Base-by-base conservation (phyloP, 192 early-diverging fungal genomes). In the Gamsiella multidivaricata region DNA sequence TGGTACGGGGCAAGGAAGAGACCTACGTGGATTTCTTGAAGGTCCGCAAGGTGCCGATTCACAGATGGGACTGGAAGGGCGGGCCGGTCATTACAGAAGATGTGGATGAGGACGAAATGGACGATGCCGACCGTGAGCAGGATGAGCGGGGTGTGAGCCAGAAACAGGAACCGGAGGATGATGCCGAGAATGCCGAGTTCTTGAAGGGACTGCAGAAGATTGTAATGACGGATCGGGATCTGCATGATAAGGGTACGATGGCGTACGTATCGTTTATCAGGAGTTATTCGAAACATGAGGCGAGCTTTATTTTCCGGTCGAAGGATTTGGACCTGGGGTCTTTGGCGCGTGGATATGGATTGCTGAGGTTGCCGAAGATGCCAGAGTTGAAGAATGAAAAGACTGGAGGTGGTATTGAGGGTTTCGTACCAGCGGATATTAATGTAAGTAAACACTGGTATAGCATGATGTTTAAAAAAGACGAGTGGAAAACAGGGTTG, bases 251-350 rank as follows among this genome's bases (percentile, higher is more conserved):
- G 74, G 88, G 92, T 20, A 88, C 88, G 23, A 80, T 87, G 66
- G 95, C 94, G 0, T 99, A 98, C 80, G 95, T 96, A 11, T 91
- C 90, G 5, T 98, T 89, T 76, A 89, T 96, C 37, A 91, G 97
- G 49, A 87, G 94, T 23, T 99, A 99, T 70, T 89, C 89, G 7
- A 97, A 98, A 57, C 97, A 99, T 75, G 95, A 97, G 67, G 95
- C 95, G 6, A 87, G 79, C 25, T 96, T 91, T 79, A 99, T 99
- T 47, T 99, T 99, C 79, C 85, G 91, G 25, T 76, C 90, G 32
- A 94, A 94, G 59, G 89, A 95, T 64, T 75, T 98, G 55, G 94
- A 97, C 70, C 65, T 97, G 12, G 88, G 84, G 28, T 82, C 85
- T 29, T 81, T 93, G n/a, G 94, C 93, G 14, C 86, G 84, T 53